Base-by-base conservation (phyloP, 2,329 filamentous ascomycete genomes). In the Penicillium sp. region DNA sequence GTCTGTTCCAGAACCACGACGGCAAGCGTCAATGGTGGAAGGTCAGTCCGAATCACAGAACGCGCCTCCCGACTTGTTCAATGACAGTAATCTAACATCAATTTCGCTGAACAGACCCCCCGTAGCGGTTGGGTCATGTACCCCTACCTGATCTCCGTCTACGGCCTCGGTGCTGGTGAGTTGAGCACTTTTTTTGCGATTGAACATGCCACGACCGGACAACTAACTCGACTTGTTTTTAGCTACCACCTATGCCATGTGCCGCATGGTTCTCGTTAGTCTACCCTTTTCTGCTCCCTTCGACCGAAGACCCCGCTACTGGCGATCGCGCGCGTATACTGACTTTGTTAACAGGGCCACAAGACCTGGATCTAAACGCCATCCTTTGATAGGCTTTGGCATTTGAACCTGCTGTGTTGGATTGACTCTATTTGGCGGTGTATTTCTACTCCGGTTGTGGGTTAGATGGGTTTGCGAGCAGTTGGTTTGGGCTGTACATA, bases 1-100 rank as follows among this genome's bases (percentile, higher is more conserved):
- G 79, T 58, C 74, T 84, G 40, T 82, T 81, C 74, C 82, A 85
- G 72, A 75, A 72, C 54, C 73, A 84, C 66, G 82, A 85, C 65
- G 81, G 82, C 60, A 70, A 82, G 64, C 75, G 82, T 67, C 77
- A 80, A 67, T 86, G 82, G 82, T 72, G 77, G 67, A 84, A 85
- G 80, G 82, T 85, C 63, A 69, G 79, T 76, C 28, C 39, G 42
- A 41, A 38, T 46, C 47, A 34, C 34, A 40, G 40, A 51, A 24
- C 36, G 14, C 11, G 9, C 24, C 32, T 10, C 8, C 34, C 18
- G 35, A 31, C 42, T 32, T n/a, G 36, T n/a, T n/a, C 14, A 38
- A 37, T 32, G 23, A 22, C 39, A 16, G 27, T 31, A 36, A 40
- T 46, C 50, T 63, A 44, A 66, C 43, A 8, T 40, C 9, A 31